Base-by-base conservation (phyloP, 768 basidiomycete genomes). In the Thelephora ganbajun region DNA sequence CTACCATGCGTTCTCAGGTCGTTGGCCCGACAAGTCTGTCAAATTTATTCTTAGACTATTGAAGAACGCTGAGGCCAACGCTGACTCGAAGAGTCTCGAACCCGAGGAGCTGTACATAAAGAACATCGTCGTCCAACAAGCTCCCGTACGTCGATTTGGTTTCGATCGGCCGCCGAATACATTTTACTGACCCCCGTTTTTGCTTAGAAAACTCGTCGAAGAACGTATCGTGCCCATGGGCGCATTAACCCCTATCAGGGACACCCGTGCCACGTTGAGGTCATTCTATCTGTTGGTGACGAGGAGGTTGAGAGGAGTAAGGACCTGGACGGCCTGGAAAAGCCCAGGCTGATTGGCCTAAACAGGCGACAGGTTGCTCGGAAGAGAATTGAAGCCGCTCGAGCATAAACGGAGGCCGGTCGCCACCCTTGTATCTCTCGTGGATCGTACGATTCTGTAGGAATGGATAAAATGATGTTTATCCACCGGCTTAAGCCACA, bases 181-280 rank as follows among this genome's bases (percentile, higher is more conserved):
- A 48, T 45, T 44, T 33, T 50, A n/a, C 46, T 30, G 30, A 43
- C 34, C 46, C 36, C 11, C 19, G 34, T 34, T 50, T 26, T 34
- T 33, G n/a, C 7, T 18, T 48, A 90, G 87, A 96, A 96, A 86
- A 93, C 89, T 65, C 92, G 92, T 67, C 90, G 96, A 63, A 90
- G 96, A 64, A 99, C 96, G 55, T 98, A 96, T 80, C 90, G 96
- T 69, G 89, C 88, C 41, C 91, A 93, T 59, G 90, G 90, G 78
- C 84, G 90, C 50, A 93, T 92, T 69, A 99, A 99, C 72, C 94
- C 96, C 33, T 98, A 97, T 79, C 90, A 96, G 68, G 94, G 94
- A 37, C 89, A 92, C 69, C 96, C 96, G 36, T 85, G 83, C 66
- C 96, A 98, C 61, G 83, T 98, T 54, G 94, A 98, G 65, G 80